Evolutionary conservation across 2,329 filamentous ascomycete species (phyloP).

Genomic region (Fusarium protoensiforme): DNA sequence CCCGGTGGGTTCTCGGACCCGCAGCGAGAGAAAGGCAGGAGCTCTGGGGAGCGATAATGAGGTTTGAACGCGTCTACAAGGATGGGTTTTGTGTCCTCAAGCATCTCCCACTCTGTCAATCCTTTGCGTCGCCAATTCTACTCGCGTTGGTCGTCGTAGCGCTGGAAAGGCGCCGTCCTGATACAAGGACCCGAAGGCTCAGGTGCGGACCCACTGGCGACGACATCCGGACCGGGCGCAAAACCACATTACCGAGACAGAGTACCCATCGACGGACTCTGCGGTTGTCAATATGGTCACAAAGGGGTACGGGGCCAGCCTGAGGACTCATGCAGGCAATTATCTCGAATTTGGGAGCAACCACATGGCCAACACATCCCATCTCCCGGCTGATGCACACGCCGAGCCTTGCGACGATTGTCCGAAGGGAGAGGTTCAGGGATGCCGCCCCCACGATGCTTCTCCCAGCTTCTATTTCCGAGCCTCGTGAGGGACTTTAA

Average conservation of each 20-base stretch:
- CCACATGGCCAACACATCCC: neutral
- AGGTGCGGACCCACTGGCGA: constrained; percentile 47
- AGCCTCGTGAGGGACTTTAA: constrained; percentile 6
- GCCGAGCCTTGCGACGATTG: constrained; percentile 2
- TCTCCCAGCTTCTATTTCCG: constrained; percentile 3
- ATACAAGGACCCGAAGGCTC: constrained; percentile 40
- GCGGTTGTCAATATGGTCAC: constrained; percentile 23
- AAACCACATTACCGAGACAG: constrained; percentile 40
- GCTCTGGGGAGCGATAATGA: neutral
- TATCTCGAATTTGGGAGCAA: neutral
- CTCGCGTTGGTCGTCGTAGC: constrained; percentile 27
- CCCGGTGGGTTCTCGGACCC: constrained; percentile 44
- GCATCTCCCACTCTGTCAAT: neutral
- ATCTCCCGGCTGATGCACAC: neutral
- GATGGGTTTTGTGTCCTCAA: neutral
- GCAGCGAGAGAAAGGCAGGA: constrained; percentile 18
- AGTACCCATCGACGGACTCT: constrained; percentile 9
- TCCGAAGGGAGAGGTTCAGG: constrained; percentile 6
- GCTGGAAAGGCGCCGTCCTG: constrained; percentile 29
- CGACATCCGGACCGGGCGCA: constrained; percentile 48
- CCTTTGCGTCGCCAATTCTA: neutral
- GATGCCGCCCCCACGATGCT: constrained; percentile 5
- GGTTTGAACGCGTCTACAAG: neutral
- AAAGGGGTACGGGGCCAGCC: constrained; percentile 4
- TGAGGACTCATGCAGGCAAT: neutral